phyloP scores from a whole-genome alignment of 345 rosid genomes.

The Anastatica hierochuntica region DNA sequence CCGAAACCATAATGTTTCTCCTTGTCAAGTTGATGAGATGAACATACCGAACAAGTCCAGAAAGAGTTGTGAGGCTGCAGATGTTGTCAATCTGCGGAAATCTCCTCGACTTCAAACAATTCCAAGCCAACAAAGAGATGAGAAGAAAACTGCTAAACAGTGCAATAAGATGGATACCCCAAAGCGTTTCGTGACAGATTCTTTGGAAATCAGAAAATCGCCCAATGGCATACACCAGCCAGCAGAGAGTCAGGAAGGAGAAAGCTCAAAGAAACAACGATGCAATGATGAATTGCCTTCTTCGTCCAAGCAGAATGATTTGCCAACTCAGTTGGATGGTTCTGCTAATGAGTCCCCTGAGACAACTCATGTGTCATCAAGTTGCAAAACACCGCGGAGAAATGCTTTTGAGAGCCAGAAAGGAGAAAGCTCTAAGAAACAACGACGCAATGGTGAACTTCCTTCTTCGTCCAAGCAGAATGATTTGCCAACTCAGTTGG shows the following conservation, averaged over 20 bases:
- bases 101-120: conserved; percentile 20
- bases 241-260: conserved; percentile 13
- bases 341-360: conserved; percentile 4
- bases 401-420: conserved; percentile 1
- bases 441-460: conserved; percentile 9
- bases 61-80: conserved; percentile 1
- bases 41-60: not conserved
- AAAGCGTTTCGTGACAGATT: conserved; percentile 17
- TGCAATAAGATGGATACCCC: conserved; percentile 6
- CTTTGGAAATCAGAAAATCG: conserved; percentile 28
- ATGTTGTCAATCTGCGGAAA: conserved; percentile 13
- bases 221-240: conserved; percentile 30
- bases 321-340: conserved; percentile 7
- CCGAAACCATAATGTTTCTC: conserved; percentile 3
- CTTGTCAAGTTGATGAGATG: conserved; percentile 22
- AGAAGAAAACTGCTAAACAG: conserved; percentile 14
- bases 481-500: conserved; percentile 9
- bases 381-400: conserved; percentile 17
- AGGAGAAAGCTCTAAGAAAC: conserved; percentile 21
- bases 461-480: conserved; percentile 12
- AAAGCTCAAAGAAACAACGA: conserved; percentile 22
- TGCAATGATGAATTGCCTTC: not conserved
- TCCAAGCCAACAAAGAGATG: conserved; percentile 6
- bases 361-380: conserved; percentile 9
- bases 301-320: conserved; percentile 14